These are phyloP conservation scores for Adansonia grandidieri DNA, from an alignment of 441 rosid species.

Conservation along the genomic window DNA sequence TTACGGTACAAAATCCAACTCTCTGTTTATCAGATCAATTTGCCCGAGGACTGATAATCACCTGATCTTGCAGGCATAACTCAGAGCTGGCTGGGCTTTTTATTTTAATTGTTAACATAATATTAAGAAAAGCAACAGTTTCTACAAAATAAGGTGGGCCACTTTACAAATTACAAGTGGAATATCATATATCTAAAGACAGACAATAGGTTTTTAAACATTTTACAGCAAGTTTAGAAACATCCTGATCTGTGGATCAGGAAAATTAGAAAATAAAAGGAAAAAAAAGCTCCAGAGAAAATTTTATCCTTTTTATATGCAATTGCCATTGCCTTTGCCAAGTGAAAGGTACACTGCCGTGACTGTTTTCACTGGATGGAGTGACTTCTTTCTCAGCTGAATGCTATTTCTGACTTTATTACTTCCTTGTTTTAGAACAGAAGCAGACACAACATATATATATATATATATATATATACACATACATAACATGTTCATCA, in stretches of 20 bases:
- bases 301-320: too few species aligned
- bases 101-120: not conserved
- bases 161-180: not conserved
- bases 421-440: not conserved
- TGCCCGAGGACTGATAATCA: not conserved
- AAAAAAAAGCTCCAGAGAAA: too few species aligned
- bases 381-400: not conserved
- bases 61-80: not conserved
- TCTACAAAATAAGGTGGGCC: constrained; percentile 14
- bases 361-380: too few species aligned
- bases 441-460: not conserved
- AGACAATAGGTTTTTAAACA: too few species aligned
- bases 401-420: not conserved
- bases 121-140: too few species aligned
- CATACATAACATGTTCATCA: not conserved
- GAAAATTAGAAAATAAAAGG: too few species aligned
- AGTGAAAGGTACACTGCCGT: not conserved
- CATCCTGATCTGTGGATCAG: too few species aligned
- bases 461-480: too few species aligned
- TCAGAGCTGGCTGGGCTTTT: not conserved
- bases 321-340: too few species aligned
- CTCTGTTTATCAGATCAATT: constrained; percentile 29
- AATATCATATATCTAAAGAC: too few species aligned
- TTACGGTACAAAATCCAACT: constrained; percentile 32
- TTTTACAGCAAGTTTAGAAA: too few species aligned